Evolutionary conservation across 1,139 yeast genomes (phyloP), one percentile per base, ranked within the genome.

Genomic region (Taphrina deformans): DNA sequence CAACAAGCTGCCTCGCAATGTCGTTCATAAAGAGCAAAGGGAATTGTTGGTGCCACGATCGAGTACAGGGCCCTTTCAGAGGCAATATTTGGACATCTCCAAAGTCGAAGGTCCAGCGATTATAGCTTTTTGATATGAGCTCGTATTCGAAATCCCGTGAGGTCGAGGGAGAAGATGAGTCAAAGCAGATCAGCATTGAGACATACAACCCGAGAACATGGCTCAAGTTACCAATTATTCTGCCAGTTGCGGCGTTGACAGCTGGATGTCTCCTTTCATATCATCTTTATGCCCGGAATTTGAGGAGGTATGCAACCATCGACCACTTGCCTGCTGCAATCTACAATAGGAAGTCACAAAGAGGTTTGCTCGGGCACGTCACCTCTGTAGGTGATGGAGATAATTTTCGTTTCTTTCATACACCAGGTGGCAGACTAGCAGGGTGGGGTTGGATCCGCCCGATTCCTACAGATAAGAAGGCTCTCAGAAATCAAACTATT

Each of bases 351-450:
- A 38, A 48, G 24, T 76, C 79, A n/a, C 75, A 73, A 12, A 75
- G 80, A 31, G 79, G 81, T 70, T 70, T 92, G n/a, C 82, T 83
- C 66, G 99, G 99, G 0, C 80, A 82, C 65, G 97, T 92, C 4
- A 89, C 97, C 0, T 79, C 95, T 2, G 99, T 93, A 0, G 98
- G 98, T 0, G 99, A 93, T 75, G 99, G 97, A 3, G 99, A 93
- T 74, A 92, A 92, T 73, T 93, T 93, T 75, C 87, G 93, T 65
- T 84, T 93, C 70, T 93, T 80, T 73, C 99, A 93, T 74, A 86
- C 96, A 0, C 99, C 99, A 0, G 98, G 98, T 2, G 99, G 99
- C 0, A 67, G 81, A 0, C 72, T 86, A 0, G 83, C 86, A 3
- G 99, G 99, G 0, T 93, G 99, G 99, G 93, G 96, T 10, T 90